Base-by-base conservation (phyloP, 192 early-diverging fungal genomes). In the Backusella australiensis region DNA sequence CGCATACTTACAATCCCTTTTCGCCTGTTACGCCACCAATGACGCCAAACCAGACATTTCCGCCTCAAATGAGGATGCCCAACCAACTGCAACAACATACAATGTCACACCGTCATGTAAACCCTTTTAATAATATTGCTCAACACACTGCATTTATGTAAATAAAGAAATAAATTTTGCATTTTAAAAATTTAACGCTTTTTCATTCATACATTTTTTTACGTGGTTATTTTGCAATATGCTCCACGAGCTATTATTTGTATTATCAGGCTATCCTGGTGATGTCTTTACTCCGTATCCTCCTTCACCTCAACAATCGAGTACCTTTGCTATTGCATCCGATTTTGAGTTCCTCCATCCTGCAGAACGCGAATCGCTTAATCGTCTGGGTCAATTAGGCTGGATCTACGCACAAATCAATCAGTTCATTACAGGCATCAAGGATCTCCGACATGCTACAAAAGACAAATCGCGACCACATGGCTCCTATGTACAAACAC, bases 161-260 rank as follows among this genome's bases (percentile, higher is more conserved):
- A 63, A 23, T 29, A 0, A 29, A 59, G 9, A 63, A 63, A 29
- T 29, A 29, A 0, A 56, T 63, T 63, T 32, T 32, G 32, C 32
- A 32, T 32, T 32, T 32, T 32, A 32, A 32, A 32, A 32, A 32
- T 32, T 32, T 32, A 32, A 32, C 32, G 1, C 2, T 32, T 3
- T 32, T 32, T 32, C 32, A 32, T 32, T 32, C 32, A 32, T 32
- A 32, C 32, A 32, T 32, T 32, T 32, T 32, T 53, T 59, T 59
- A 59, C n/a, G 53, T 26, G 21, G 21, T 8, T 56, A 56, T 56
- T 56, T 56, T 23, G 46, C 6, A 49, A 21, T 21, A 92, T 93
- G 91, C 83, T 93, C n/a, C 92, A 93, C 80, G 92, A 93, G 81
- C 77, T 92, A 56, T 87, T 93, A 38, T 77, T 92, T 69, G 83